A percentile compares a stretch with the other conserved stretches of the same genome.
Evolutionary conservation across 2,329 filamentous ascomycete species (phyloP).

Genomic region (Pseudogymnoascus sp.): DNA sequence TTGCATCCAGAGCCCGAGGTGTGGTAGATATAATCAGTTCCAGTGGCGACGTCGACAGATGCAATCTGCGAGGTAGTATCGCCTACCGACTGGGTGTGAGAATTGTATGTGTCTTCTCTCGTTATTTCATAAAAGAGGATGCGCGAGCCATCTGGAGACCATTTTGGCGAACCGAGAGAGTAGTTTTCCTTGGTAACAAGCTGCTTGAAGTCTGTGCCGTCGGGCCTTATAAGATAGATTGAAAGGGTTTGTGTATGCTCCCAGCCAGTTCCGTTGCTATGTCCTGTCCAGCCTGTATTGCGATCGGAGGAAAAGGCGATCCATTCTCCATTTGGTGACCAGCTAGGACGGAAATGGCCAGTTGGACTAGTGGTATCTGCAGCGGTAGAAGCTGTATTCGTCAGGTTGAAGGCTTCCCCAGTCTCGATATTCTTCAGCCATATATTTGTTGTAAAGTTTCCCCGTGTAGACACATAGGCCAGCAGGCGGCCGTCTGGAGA

Average conservation of each 20-base stretch:
- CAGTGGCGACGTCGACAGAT: conserved; percentile 37
- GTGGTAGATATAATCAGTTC: conserved; percentile 28
- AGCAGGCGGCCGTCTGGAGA: conserved; percentile 35
- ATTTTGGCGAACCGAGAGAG: conserved; percentile 36
- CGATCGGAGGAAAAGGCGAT: conserved; percentile 38
- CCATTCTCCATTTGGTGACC: conserved; percentile 39
- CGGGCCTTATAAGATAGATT: conserved; percentile 35
- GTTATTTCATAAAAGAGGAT: conserved; percentile 38
- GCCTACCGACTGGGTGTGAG: conserved; percentile 29
- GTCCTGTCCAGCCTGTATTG: conserved; percentile 38
- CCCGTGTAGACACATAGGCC: conserved; percentile 38
- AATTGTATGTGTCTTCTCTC: conserved; percentile 34
- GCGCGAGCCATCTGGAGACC: conserved; percentile 33
- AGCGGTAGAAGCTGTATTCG: conserved; percentile 28
- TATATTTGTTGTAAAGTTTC: conserved; percentile 34
- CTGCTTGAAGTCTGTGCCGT: conserved; percentile 35
- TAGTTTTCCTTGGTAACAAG: conserved; percentile 32
- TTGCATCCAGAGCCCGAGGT: conserved; percentile 20
- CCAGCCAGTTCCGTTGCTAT: conserved; percentile 37
- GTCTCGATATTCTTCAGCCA: conserved; percentile 36
- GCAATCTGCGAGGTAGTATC: conserved; percentile 30
- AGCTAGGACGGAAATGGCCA: conserved; percentile 36
- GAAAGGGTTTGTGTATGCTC: conserved; percentile 37
- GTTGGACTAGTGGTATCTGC: conserved; percentile 27
- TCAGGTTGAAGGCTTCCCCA: conserved; percentile 32